Conservation (phyloP, 441 rosid genomes). For the Populus hybrid region DNA sequence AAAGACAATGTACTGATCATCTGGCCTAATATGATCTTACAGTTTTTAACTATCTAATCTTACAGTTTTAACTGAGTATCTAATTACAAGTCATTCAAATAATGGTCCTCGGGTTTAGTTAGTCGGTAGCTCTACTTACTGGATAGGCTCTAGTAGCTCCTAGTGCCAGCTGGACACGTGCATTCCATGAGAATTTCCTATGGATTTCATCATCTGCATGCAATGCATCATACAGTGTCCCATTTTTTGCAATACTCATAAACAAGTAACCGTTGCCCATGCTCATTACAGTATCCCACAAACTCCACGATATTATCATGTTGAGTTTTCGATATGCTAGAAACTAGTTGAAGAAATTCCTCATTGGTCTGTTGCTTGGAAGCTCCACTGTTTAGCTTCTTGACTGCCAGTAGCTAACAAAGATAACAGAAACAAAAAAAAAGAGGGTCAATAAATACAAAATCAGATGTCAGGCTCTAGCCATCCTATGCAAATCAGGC, state of each 20-base stretch:
- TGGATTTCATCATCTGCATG: conserved; percentile 57
- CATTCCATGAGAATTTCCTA: conserved; percentile 64
- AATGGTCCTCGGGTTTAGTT: neutral
- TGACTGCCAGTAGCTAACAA: conserved; percentile 65
- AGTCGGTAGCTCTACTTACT: conserved; percentile 49
- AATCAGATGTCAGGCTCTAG: conserved; percentile 11
- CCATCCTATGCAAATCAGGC: neutral
- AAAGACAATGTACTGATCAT: neutral
- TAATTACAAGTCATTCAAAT: neutral
- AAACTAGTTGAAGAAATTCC: conserved; percentile 58
- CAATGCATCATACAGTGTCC: conserved; percentile 67
- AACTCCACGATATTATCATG: conserved; percentile 67
- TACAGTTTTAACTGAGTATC: neutral
- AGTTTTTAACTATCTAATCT: neutral
- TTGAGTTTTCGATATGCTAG: conserved; percentile 48
- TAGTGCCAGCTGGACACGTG: conserved; percentile 59
- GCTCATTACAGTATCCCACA: conserved; percentile 82
- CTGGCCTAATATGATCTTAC: neutral
- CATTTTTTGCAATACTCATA: conserved; percentile 56
- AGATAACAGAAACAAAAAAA: conserved; percentile 1
- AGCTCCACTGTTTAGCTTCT: conserved; percentile 61
- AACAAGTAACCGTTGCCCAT: conserved; percentile 65
- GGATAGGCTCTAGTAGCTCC: conserved; percentile 83
- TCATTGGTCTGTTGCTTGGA: conserved; percentile 48
- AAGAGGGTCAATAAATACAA: conserved; percentile 4